Base-by-base conservation (phyloP, 805 yeast genomes). In the Saccharomyces eubayanus region DNA sequence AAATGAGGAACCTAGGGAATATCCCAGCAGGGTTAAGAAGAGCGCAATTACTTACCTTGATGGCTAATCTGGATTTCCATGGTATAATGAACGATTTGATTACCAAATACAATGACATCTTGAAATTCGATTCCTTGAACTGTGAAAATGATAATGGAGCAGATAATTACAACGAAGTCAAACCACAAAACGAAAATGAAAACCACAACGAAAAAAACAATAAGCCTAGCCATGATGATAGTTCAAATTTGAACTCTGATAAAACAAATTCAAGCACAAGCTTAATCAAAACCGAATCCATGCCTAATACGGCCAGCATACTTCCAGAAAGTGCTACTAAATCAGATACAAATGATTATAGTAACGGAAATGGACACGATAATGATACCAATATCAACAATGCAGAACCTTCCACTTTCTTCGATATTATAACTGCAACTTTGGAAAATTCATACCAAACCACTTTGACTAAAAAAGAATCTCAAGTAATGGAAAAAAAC, bases 11-110 rank as follows among this genome's bases (percentile, higher is more conserved):
- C 53, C 69, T 86, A 50, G 94, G 94, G 1, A 87, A 87, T 63
- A 85, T 85, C 64, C 92, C 94, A 1, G 92, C 94, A 0, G 86
- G 87, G 6, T 67, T 85, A 28, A 75, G 92, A 64, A 72, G 89
- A 53, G 88, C 85, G 0, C 95, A 87, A 61, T 68, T 87, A 28
- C 70, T 87, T 54, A 83, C 83, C 57, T 71, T 87, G 54, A 77
- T 86, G 63, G 74, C 80, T 31, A 79, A 86, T 12, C 68, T 87
- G 48, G 90, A 87, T 64, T 84, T 85, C 66, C 82, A 82, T 67
- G 84, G 84, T 5, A 75, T 80, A 9, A 82, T 85, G 85, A 66
- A 68, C 28, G 79, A 76, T 24, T 71, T 86, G 47, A 73, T 85
- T 4, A 64, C 67, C 5, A 83, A 81, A 59, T 87, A 84, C 64